phyloP scores from a whole-genome alignment of 495 filamentous ascomycete genomes.

The Astrothelium subdiscretum region DNA sequence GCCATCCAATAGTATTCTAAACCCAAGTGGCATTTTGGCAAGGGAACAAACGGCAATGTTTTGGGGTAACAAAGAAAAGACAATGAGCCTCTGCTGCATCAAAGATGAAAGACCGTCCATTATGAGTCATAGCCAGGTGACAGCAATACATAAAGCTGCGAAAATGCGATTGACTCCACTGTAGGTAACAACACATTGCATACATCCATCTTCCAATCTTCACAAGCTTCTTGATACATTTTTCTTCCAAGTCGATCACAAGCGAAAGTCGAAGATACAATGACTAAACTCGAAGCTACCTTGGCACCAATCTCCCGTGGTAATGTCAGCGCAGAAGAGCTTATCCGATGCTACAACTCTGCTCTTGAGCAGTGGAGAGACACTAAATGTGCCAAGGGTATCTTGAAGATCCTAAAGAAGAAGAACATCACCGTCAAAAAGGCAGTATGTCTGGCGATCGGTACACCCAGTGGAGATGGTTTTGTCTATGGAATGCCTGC shows the following conservation, averaged over 20 bases:
- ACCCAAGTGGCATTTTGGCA: background rate
- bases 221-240: constrained; percentile 1
- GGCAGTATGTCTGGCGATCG: constrained; percentile 3
- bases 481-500: constrained; percentile 1
- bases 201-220: background rate
- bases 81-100: background rate
- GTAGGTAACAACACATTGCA: background rate
- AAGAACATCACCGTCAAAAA: constrained; percentile 1
- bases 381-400: background rate
- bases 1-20: background rate
- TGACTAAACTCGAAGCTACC: background rate
- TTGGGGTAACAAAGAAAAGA: background rate
- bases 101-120: background rate
- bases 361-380: constrained; percentile 2
- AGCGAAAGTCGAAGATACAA: background rate
- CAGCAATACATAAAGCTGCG: constrained; percentile 1
- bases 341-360: background rate
- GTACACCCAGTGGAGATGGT: constrained; percentile 2
- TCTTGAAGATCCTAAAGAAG: background rate
- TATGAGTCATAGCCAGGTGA: background rate
- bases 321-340: constrained; percentile 1
- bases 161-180: background rate
- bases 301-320: constrained; percentile 2
- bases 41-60: background rate
- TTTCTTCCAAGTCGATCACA: constrained; percentile 1